Base-by-base conservation (phyloP, 225 moss, liverwort and hornwort species). In the Climacium dendroides region DNA sequence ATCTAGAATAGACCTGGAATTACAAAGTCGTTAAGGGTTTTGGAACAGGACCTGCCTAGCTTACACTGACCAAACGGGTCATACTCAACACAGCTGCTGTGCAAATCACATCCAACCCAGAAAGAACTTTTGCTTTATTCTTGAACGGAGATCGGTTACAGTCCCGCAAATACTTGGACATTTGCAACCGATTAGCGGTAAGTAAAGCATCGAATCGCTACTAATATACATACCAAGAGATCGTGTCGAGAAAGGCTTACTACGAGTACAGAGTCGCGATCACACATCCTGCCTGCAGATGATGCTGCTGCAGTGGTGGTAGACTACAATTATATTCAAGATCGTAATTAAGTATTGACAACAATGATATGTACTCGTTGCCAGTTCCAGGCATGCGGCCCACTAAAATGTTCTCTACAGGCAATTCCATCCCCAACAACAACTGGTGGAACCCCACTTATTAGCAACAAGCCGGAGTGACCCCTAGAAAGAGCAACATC, bases 151-250 rank as follows among this genome's bases (percentile, higher is more conserved):
- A 82, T 83, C 30, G 37, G 29, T 71, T 71, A 87, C 82, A 88
- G 61, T 34, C 43, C 79, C 81, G 81, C 85, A 32, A 19, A 63
- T 43, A 64, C 81, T 87, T 50, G 77, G 80, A 81, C 41, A 81
- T 29, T 79, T 73, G 87, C 63, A 87, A 72, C 87, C 85, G 85
- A 65, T 43, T 72, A 72, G 81, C 71, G 11, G 74, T 78, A 66
- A 58, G n/a, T 59, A 47, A 84, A 69, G 87, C 81, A 57, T 28
- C 87, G 57, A 89, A 83, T 85, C 66, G 52, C 76, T 83, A 73
- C 83, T 76, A 92, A 64, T 88, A 74, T 88, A 92, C 92, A 92
- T 86, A 80, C 76, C 75, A 83, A 88, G 85, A 78, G 78, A 39
- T 72, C 78, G 13, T 53, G 62, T 74, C 62, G 28, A 48, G 29